phyloP scores from a whole-genome alignment of 805 yeast species.

The Suhomyces pyralidae region DNA sequence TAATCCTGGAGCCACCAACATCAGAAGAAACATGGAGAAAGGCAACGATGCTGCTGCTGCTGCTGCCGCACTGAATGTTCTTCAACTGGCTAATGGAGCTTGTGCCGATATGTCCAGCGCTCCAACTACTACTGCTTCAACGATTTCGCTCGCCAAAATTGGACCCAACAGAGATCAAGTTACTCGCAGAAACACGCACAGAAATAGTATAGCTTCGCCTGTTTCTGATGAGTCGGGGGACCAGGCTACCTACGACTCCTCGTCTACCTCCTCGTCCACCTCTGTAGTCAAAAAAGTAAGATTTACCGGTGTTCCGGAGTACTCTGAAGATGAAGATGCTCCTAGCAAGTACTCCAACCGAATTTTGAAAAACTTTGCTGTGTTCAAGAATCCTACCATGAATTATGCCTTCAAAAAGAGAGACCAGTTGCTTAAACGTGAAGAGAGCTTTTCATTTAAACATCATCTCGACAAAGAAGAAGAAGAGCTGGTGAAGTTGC shows the following conservation, averaged over 20 bases:
- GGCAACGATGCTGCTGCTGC: not conserved
- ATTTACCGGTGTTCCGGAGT: constrained; percentile 51
- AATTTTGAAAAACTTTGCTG: constrained; percentile 39
- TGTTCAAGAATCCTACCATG: constrained; percentile 17
- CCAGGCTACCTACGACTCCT: not conserved
- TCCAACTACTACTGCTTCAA: not conserved
- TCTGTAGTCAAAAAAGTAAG: constrained; percentile 42
- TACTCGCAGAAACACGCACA: constrained; percentile 27
- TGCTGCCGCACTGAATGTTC: not conserved
- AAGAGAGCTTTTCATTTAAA: constrained; percentile 36
- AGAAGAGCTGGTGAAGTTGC: constrained; percentile 2
- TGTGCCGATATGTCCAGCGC: not conserved
- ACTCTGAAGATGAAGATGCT: constrained; percentile 53
- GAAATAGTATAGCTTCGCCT: constrained; percentile 25
- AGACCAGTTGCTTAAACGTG: constrained; percentile 37
- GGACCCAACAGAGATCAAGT: constrained; percentile 20
- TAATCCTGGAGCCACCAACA: constrained; percentile 22
- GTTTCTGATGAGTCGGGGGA: not conserved
- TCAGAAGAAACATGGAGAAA: constrained; percentile 6
- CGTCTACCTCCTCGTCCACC: constrained; percentile 11
- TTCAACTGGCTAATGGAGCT: not conserved
- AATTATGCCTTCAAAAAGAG: constrained; percentile 24
- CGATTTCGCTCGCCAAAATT: not conserved
- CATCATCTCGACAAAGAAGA: constrained; percentile 11
- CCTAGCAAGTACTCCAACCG: constrained; percentile 42